Evolutionary conservation across 352 stramenopile species (phyloP), one percentile per base, ranked within the genome.

Genomic region (Albugo candida): DNA sequence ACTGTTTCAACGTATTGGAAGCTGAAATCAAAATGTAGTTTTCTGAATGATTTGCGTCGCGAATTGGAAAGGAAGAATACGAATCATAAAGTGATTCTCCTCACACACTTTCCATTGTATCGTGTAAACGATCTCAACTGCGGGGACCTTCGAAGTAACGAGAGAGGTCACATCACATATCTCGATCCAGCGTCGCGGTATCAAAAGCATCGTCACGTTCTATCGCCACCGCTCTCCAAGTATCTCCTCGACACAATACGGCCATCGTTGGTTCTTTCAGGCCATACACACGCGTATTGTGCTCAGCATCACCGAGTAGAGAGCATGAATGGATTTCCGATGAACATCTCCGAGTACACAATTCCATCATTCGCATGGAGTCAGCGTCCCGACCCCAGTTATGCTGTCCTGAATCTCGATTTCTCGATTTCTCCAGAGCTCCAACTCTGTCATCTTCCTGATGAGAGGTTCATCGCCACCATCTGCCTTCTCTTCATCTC

Each of bases 141-240:
- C 36, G 75, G 75, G 5, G 45, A 64, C 4, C 47, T 64, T 39
- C 68, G 72, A 16, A 43, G 54, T n/a, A 41, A 36, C 3, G 72
- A 87, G 40, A 34, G 51, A 1, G 75, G 70, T n/a, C 72, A 85
- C 46, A 55, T 83, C 36, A 88, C 75, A n/a, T 88, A 85, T 58
- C 72, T 85, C 52, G 59, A 75, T 37, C 75, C 75, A 5, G 60
- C 51, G 14, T 85, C 83, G 47, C 47, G 49, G 45, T 88, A 88
- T 56, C 51, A 65, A 27, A 54, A 51, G 17, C 65, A 81, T 49
- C 60, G 83, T 48, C 72, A 88, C 51, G 70, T 88, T 38, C 62
- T 88, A 11, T 85, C 75, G 1, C 53, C 54, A 17, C 42, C 52
- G 36, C 47, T 88, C 11, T 82, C 75, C 5, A 16, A 41, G n/a